Conservation (phyloP, 805 yeast species). For the Limtongia smithiae region DNA sequence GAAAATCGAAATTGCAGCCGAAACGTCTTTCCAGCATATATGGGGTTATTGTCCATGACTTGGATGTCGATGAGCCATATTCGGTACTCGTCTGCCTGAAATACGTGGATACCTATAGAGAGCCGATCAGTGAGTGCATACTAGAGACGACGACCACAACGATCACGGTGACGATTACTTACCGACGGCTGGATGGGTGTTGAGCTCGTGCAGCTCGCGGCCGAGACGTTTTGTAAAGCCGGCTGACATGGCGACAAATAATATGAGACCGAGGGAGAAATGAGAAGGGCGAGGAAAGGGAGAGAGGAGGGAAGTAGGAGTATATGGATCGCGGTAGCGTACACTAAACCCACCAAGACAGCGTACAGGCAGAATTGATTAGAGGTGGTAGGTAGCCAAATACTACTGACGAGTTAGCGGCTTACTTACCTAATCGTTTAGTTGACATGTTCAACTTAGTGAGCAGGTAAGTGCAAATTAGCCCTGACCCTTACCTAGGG, state of each 20-base stretch:
- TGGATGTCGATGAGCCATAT: constrained; percentile 41
- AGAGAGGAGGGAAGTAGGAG: no score
- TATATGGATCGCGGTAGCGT: no score
- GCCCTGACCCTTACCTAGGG: no score
- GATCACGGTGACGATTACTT: not conserved
- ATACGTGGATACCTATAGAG: constrained; percentile 33
- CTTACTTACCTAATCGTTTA: no score
- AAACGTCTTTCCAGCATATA: constrained; percentile 42
- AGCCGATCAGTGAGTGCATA: not conserved
- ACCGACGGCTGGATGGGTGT: constrained; percentile 27
- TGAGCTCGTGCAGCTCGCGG: constrained; percentile 27
- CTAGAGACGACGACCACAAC: not conserved
- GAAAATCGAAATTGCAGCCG: constrained; percentile 46
- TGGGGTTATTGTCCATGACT: constrained; percentile 38
- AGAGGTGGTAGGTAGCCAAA: no score
- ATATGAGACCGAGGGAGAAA: not conserved
- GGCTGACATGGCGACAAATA: not conserved
- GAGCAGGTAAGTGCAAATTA: no score
- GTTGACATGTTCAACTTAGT: no score
- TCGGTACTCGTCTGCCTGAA: constrained; percentile 37
- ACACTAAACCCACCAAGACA: no score
- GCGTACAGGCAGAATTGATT: no score
- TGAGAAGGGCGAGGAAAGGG: no score
- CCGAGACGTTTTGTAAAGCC: constrained; percentile 25
- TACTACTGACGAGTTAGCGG: no score